phyloP scores from a whole-genome alignment of 441 rosid genomes.

The Adansonia grandidieri region DNA sequence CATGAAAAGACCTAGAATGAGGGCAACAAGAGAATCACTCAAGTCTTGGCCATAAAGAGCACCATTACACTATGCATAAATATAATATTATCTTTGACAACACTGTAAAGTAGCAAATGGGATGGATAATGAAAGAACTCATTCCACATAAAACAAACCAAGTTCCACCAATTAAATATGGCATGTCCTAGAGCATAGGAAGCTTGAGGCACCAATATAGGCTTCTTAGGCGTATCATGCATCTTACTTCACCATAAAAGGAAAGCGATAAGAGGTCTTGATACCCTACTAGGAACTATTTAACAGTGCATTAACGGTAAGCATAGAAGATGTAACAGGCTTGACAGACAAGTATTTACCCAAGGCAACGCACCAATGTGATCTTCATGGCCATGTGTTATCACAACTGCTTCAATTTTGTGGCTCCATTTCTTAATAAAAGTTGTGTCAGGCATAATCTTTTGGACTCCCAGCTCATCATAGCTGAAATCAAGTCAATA shows the following conservation, averaged over 20 bases:
- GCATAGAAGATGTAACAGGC: slow-evolving; percentile 20
- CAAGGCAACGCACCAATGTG: slow-evolving; percentile 99
- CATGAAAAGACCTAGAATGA: neutral
- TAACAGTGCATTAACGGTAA: slow-evolving; percentile 10
- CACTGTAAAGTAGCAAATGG: neutral
- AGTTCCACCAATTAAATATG: neutral
- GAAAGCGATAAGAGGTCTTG: neutral
- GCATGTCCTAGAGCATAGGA: slow-evolving; percentile 1
- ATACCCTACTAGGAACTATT: slow-evolving; percentile 10
- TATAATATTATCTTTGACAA: neutral
- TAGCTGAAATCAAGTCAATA: slow-evolving; percentile 53
- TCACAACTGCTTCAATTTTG: slow-evolving; percentile 94
- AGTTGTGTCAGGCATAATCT: slow-evolving; percentile 90
- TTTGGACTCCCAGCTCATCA: slow-evolving; percentile 94
- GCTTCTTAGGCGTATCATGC: slow-evolving; percentile 17
- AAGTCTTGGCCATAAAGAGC: neutral
- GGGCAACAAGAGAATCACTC: neutral
- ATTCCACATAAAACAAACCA: neutral
- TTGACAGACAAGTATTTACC: slow-evolving; percentile 55
- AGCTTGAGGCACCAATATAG: slow-evolving; percentile 5
- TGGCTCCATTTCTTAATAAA: slow-evolving; percentile 94
- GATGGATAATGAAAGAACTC: slow-evolving; percentile 13
- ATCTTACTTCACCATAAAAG: slow-evolving; percentile 17
- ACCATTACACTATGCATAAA: neutral
- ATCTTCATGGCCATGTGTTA: slow-evolving; percentile 99